Conservation (phyloP, 495 filamentous ascomycete species). For the Saxophila tyrrhenica region DNA sequence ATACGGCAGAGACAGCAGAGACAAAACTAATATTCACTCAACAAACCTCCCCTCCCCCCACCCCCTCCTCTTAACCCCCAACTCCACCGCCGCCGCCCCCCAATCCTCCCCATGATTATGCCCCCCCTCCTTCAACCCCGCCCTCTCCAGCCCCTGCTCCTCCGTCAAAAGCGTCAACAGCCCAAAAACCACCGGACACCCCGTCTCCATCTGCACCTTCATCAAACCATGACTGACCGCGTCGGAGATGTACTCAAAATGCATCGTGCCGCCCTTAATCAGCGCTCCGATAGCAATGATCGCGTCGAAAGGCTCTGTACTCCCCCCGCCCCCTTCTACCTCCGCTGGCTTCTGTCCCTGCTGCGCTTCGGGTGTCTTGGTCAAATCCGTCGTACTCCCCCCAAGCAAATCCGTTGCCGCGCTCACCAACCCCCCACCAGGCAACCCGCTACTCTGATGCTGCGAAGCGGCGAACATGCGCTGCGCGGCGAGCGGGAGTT, state of each 20-base stretch:
- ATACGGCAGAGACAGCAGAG: too few species aligned
- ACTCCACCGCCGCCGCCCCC: constrained; percentile 56
- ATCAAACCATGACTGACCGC: constrained; percentile 83
- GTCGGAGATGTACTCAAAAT: constrained; percentile 97
- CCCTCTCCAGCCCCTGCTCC: constrained; percentile 74
- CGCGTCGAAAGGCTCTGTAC: constrained; percentile 67
- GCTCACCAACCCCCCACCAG: constrained; percentile 3
- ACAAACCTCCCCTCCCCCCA: constrained; percentile 55
- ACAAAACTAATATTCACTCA: too few species aligned
- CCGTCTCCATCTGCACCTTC: constrained; percentile 80
- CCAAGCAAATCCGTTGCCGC: constrained; percentile 32
- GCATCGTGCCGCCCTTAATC: constrained; percentile 97
- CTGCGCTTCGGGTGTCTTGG: constrained; percentile 22
- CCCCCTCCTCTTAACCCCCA: constrained; percentile 56
- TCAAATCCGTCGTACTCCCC: constrained; percentile 62
- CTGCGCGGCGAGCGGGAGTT: constrained; percentile 79
- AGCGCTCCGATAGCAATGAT: constrained; percentile 91
- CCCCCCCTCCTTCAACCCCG: constrained; percentile 52
- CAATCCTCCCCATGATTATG: constrained; percentile 34
- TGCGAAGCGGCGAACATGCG: constrained; percentile 31
- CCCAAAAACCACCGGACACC: constrained; percentile 84
- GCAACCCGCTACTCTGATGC: neutral
- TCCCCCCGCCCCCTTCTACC: constrained; percentile 21
- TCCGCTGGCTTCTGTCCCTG: neutral
- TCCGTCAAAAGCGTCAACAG: constrained; percentile 81